Evolutionary conservation across 345 rosid genomes (phyloP), one percentile per base, ranked within the genome.

Genomic region (Eucalyptus regnans): DNA sequence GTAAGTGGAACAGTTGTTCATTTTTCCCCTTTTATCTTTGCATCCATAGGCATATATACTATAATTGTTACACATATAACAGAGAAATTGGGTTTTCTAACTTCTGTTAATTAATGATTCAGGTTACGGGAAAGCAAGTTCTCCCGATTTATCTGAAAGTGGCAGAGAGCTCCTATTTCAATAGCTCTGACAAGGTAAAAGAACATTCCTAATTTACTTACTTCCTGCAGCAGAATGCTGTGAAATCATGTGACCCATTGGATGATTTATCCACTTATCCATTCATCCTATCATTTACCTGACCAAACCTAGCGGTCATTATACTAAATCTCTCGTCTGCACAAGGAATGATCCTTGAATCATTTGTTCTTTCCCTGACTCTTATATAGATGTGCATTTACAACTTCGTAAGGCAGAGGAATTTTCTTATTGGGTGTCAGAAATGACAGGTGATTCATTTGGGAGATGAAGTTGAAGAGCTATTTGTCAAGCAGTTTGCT

Each of bases 121-220:
- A 98, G 99, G 94, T 97, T 3, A 95, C 98, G 18, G 98, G 95
- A 87, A 95, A 96, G 90, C 94, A 97, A 96, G 94, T 96, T 51
- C 97, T 96, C 52, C 98, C 97, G 84, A 94, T 95, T 46, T 98
- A 98, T 92, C 95, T 96, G 58, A 98, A 94, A 93, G 99, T 96
- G 20, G 99, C 96, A 33, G 99, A 98, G 92, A 96, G 95, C 90
- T 98, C 99, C 79, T 97, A 97, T 89, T 98, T 98, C 92, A 95
- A 96, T 92, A 94, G 96, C 91, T 96, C 99, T 52, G 96, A 97
- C 91, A 96, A 95, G 99, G 99, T 97, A 96, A 89, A 64, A 60
- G 60, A 86, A 86, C 22, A 48, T 76, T 76, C 46, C 83, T 37
- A 76, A 76, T 76, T 41, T 76, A 37, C 27, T 5, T 85, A 9